Evolutionary conservation across 345 rosid genomes (phyloP).

Genomic region (Acer negundo): DNA sequence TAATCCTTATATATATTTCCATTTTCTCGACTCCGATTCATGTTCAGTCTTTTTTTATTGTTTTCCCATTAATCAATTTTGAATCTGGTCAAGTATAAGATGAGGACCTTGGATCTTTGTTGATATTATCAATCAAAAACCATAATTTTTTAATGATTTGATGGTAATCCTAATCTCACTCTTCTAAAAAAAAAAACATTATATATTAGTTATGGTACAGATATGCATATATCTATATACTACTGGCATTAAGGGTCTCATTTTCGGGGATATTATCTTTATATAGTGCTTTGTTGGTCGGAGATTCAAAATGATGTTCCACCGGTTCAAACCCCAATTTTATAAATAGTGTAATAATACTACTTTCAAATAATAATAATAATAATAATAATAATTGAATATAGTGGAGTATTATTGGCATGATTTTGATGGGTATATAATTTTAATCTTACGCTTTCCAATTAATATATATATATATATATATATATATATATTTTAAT

Average conservation of each 20-base stretch:
- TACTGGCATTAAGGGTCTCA: not conserved
- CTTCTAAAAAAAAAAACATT: conserved; percentile 15
- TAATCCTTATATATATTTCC: too few relatives aligned
- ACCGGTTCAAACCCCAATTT: too few relatives aligned
- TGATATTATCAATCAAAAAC: not conserved
- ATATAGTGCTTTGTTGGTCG: too few relatives aligned
- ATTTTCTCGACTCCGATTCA: not conserved
- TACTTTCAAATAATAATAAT: too few relatives aligned
- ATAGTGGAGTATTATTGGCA: not conserved
- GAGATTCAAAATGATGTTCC: too few relatives aligned
- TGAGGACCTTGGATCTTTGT: conserved; percentile 10
- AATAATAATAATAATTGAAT: not conserved
- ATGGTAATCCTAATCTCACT: conserved; percentile 34
- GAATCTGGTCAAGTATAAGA: conserved; percentile 24
- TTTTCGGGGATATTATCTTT: not conserved
- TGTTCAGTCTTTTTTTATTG: not conserved
- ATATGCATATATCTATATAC: not conserved
- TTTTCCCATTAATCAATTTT: conserved; percentile 9
- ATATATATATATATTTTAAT: too few relatives aligned
- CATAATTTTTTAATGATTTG: conserved; percentile 17
- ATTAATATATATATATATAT: not conserved
- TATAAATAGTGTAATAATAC: too few relatives aligned
- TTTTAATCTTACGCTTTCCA: not conserved
- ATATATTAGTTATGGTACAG: not conserved
- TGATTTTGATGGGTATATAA: not conserved